These are phyloP conservation scores for Venturia effusa DNA, from an alignment of 2,329 filamentous ascomycete genomes.

Conservation along the genomic window DNA sequence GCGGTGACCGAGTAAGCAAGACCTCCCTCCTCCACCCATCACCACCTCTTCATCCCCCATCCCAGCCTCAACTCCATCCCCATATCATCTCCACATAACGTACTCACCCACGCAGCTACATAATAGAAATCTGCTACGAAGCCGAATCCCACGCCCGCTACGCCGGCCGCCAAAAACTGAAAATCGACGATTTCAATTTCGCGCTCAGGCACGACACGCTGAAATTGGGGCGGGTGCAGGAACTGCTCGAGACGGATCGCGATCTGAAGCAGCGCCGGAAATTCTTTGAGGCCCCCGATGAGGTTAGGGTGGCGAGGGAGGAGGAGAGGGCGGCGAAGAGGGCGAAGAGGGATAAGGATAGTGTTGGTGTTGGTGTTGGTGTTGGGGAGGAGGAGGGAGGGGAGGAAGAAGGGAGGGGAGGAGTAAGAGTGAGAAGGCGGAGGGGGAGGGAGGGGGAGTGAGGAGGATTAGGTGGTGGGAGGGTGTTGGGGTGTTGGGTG, in stretches of 20 bases:
- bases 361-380: too few species aligned
- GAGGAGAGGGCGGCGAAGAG: slow-evolving; percentile 23
- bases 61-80: background rate
- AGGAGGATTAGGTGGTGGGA: background rate
- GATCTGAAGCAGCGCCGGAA: slow-evolving; percentile 77
- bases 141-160: slow-evolving; percentile 79
- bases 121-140: slow-evolving; percentile 85
- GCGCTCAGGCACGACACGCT: slow-evolving; percentile 74
- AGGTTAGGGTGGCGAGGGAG: slow-evolving; percentile 45
- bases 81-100: background rate
- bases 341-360: slow-evolving; percentile 12
- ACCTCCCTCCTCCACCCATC: too few species aligned
- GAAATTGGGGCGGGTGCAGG: slow-evolving; percentile 80
- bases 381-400: slow-evolving; percentile 13
- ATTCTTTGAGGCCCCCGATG: slow-evolving; percentile 58
- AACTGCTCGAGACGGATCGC: slow-evolving; percentile 79
- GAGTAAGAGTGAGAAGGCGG: slow-evolving; percentile 22
- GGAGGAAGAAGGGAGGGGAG: slow-evolving; percentile 20
- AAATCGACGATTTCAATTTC: slow-evolving; percentile 96
- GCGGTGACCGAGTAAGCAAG: slow-evolving; percentile 74
- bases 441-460: slow-evolving; percentile 16
- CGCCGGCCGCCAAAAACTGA: slow-evolving; percentile 87
- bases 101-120: slow-evolving; percentile 45
- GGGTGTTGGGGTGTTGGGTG: background rate
- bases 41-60: background rate